Base-by-base conservation (phyloP, 106 monocot species). In the Acanthochlamys bracteata region DNA sequence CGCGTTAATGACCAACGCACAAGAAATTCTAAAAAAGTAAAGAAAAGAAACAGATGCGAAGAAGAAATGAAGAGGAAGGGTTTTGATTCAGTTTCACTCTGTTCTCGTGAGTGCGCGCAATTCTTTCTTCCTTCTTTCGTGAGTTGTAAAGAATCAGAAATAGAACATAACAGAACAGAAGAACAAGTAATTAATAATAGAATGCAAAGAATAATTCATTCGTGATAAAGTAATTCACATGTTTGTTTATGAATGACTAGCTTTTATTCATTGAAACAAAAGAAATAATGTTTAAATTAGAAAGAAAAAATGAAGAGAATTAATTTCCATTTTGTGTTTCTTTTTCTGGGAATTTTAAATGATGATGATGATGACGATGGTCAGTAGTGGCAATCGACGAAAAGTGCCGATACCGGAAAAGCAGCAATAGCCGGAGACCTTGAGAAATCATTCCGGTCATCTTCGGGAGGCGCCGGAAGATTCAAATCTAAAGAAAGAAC, bases 311-410 rank as follows among this genome's bases (percentile, higher is more conserved):
- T 33, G 6, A 33, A 33, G 33, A 33, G 33, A 33, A 33, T 3
- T 33, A 6, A 33, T 33, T 33, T 33, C 33, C 33, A 33, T 33
- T 33, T 33, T 33, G 33, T 33, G 33, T 33, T 3, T 1, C 6
- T 33, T 33, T 33, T 33, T 33, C 6, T 33, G 6, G 6, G 6
- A 33, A 3, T 33, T 33, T 33, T 33, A 3, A 3, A 3, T 33
- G 1, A 33, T 33, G 33, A 33, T 33, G 33, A 33, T 33, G 33
- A 33, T 33, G 33, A 33, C 6, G 33, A 33, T 33, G 33, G 6
- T 83, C 22, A 86, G 61, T 84, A 79, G 59, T 76, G 80, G 78
- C 88, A 93, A 61, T 83, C 78, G 52, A 85, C 76, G 25, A 85
- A 55, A 3, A 33, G 33, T 33, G 33, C 33, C 33, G 33, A 33